Base-by-base conservation (phyloP, 306 rosid species). In the Cyclanthera cordifolia region DNA sequence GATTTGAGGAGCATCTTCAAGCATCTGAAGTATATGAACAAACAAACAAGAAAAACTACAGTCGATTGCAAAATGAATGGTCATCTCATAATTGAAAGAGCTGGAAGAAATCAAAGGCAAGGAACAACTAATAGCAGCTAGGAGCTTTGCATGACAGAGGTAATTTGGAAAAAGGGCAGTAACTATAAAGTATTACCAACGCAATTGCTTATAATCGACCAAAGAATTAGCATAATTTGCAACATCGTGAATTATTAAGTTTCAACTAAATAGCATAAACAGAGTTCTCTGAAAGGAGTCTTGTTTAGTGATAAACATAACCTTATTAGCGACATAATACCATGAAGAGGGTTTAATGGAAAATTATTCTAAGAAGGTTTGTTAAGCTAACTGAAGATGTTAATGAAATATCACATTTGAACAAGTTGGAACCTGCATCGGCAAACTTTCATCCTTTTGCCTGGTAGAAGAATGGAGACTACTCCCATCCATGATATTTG, bases 391-490 rank as follows among this genome's bases (percentile, higher is more conserved):
- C 52, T 43, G 55, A 14, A 23, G 54, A 24, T 21, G 13, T 66
- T 23, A 23, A 12, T 8, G 34, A 46, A 46, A 66, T 46, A 15
- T 14, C 53, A 24, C 24, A 14, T 13, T 6, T 64, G 54, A 67
- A 76, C 71, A 73, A 73, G 67, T 73, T 81, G 53, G 75, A 74
- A 89, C 92, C 87, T 86, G 99, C 86, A 93, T 82, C 3, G 91
- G 84, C 67, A 85, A 82, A 76, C 82, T 78, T 74, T 81, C 90
- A 32, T 90, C 93, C 84, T 90, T 93, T 73, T 79, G 84, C 81
- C 75, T 81, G 65, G 76, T 78, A 67, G 53, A 74, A 71, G 94
- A 80, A 71, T 81, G 87, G 50, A 76, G 80, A 16, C 45, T 75
- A 8, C 82, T 79, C 27, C 81, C 88, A 72, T 77, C 85, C 66